Evolutionary conservation across 306 rosid genomes (phyloP).

Genomic region (Abrus pulchellus): DNA sequence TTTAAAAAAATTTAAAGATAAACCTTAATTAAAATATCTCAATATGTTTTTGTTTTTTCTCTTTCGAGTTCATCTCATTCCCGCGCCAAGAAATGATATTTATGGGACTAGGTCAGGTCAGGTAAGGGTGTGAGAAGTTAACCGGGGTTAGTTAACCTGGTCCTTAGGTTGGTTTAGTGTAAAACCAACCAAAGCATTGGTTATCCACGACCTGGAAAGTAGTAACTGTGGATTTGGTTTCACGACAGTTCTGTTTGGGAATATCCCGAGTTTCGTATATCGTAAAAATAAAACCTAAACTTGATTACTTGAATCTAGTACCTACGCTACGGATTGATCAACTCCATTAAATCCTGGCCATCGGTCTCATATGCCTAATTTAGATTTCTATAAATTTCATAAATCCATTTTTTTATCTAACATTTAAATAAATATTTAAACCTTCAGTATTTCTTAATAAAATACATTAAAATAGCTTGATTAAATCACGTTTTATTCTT

Average conservation of each 20-base stretch:
- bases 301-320: slow-evolving; percentile 7
- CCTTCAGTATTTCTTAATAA: too few species aligned
- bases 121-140: slow-evolving; percentile 5
- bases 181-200: slow-evolving; percentile 1
- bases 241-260: background rate
- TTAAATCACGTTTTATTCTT: background rate
- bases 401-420: background rate
- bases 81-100: slow-evolving; percentile 31
- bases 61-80: slow-evolving; percentile 17
- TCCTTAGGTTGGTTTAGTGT: too few species aligned
- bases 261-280: background rate
- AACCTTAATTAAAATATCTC: background rate
- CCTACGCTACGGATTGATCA: slow-evolving; percentile 16
- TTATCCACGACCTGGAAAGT: background rate
- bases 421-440: background rate
- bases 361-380: background rate
- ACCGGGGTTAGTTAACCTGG: slow-evolving; percentile 57
- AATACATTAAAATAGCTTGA: background rate
- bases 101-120: background rate
- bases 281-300: background rate
- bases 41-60: background rate
- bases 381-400: background rate
- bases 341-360: slow-evolving; percentile 4
- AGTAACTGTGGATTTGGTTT: slow-evolving; percentile 3
- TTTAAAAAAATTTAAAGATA: background rate